Percentiles rank a stretch among this genome's conserved stretches.
Evolutionary conservation across 176 grass and related monocot genomes (phyloP).

Genomic region (Alloteropsis semialata): DNA sequence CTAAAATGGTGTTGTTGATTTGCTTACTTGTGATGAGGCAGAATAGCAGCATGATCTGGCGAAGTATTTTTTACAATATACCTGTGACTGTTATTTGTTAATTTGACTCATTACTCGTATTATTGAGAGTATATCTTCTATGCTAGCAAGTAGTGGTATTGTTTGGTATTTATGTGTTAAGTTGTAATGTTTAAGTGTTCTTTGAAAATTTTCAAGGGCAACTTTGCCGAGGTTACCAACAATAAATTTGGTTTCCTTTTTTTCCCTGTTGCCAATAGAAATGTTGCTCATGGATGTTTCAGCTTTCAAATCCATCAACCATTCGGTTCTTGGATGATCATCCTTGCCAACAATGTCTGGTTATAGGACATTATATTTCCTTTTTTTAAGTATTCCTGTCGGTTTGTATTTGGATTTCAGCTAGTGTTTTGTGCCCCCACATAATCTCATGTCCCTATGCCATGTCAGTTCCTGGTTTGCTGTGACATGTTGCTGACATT

Average conservation of each 20-base stretch:
- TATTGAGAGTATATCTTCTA: background rate
- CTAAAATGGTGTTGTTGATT: background rate
- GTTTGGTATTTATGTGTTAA: background rate
- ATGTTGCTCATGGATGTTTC: slow-evolving; percentile 14
- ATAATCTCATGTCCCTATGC: background rate
- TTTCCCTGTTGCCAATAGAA: slow-evolving; percentile 51
- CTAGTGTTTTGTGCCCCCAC: background rate
- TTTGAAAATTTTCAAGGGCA: background rate
- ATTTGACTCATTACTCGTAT: background rate
- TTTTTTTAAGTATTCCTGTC: no score
- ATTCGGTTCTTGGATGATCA: slow-evolving; percentile 9
- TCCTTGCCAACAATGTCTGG: slow-evolving; percentile 7
- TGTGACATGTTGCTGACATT: background rate
- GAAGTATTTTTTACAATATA: background rate
- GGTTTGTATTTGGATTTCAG: background rate
- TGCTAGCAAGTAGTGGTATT: no score
- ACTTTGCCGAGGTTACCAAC: slow-evolving; percentile 62
- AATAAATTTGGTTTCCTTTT: slow-evolving; percentile 50
- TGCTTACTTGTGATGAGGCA: no score
- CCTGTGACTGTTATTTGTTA: background rate
- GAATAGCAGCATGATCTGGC: background rate
- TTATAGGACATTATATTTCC: background rate
- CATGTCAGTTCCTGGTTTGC: background rate
- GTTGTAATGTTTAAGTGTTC: background rate
- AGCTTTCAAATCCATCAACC: background rate